A percentile compares a stretch with the other conserved stretches of the same genome.
Conservation (phyloP, 176 grass and related monocot genomes). For the Metroxylon sagu region DNA sequence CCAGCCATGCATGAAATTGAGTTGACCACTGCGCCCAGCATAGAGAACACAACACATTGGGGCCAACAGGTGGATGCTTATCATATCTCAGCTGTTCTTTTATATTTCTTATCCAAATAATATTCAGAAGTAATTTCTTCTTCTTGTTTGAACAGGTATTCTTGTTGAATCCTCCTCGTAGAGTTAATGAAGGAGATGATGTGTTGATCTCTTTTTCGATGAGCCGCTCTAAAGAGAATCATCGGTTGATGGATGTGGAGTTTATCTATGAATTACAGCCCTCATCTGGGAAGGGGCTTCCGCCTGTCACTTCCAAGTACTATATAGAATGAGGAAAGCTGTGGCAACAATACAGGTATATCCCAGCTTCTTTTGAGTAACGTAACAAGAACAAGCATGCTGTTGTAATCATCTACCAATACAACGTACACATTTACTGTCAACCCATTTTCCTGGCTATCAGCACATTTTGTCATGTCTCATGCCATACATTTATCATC, state of each 20-base stretch:
- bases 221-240: slow-evolving; percentile 88
- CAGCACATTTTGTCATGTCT: too few species aligned
- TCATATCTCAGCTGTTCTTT: background rate
- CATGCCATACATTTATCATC: too few species aligned
- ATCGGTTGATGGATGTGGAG: slow-evolving; percentile 86
- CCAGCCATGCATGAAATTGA: slow-evolving; percentile 60
- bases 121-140: too few species aligned
- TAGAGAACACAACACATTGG: slow-evolving; percentile 71
- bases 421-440: too few species aligned
- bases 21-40: slow-evolving; percentile 77
- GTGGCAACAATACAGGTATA: too few species aligned
- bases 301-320: slow-evolving; percentile 49
- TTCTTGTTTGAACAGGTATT: slow-evolving; percentile 45
- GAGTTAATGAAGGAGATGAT: slow-evolving; percentile 63
- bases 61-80: slow-evolving; percentile 76
- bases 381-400: too few species aligned
- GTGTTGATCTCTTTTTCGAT: slow-evolving; percentile 70
- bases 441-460: too few species aligned
- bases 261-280: slow-evolving; percentile 67
- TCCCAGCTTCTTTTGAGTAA: too few species aligned
- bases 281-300: slow-evolving; percentile 55
- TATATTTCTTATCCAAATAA: background rate
- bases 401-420: too few species aligned
- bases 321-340: slow-evolving; percentile 59
- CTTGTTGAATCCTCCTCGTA: slow-evolving; percentile 59